Evolutionary conservation across 2,329 filamentous ascomycete genomes (phyloP).

Genomic region (Diplodia seriata): DNA sequence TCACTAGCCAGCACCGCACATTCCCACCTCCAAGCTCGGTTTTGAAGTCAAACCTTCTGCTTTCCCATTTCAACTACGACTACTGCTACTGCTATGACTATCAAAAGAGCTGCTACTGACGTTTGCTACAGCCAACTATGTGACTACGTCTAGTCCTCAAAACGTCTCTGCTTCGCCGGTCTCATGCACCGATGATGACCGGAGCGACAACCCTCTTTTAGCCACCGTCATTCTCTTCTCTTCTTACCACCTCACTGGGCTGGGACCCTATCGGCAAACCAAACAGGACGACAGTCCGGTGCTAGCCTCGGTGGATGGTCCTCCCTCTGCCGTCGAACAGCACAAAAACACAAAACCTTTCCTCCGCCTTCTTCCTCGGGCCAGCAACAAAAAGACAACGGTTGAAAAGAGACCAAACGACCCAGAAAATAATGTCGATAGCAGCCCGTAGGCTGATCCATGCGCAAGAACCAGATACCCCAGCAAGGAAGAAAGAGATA

Average conservation of each 20-base stretch:
- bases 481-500: neutral
- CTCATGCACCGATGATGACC: neutral
- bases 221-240: neutral
- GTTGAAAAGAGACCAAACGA: neutral
- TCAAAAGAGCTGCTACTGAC: neutral
- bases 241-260: neutral
- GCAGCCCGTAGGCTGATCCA: conserved; percentile 7
- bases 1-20: neutral
- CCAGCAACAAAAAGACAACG: neutral
- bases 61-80: neutral
- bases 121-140: neutral
- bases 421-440: neutral
- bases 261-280: neutral
- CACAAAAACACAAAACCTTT: neutral
- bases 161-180: neutral
- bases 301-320: neutral
- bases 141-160: neutral
- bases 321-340: neutral
- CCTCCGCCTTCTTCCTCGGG: neutral
- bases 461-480: neutral
- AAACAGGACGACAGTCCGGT: neutral
- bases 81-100: neutral
- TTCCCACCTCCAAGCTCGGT: neutral
- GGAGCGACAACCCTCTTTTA: neutral
- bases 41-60: neutral